A percentile compares a stretch with the other conserved stretches of the same genome.
phyloP scores from a whole-genome alignment of 1,284 basidiomycete genomes.

The Ceratobasidium sp. region DNA sequence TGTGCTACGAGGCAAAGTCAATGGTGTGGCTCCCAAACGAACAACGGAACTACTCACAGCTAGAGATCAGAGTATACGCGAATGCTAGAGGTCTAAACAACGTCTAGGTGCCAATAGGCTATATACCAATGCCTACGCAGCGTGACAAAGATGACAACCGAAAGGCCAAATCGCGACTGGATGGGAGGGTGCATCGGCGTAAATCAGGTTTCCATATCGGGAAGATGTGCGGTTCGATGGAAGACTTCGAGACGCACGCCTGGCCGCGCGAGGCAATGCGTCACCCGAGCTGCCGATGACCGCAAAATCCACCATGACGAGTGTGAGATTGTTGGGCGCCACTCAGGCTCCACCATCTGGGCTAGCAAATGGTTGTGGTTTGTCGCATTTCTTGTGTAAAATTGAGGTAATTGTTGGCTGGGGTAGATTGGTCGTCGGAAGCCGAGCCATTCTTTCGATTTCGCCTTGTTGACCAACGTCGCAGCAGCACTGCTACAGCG shows the following conservation, averaged over 20 bases:
- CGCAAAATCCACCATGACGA: too few species aligned
- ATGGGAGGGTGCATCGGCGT: neutral
- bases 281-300: too few species aligned
- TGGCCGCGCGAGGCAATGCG: too few species aligned
- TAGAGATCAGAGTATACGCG: neutral
- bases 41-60: neutral
- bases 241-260: too few species aligned
- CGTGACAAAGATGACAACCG: neutral
- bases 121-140: neutral
- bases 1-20: neutral
- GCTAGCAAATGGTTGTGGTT: neutral
- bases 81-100: neutral
- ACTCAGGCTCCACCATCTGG: neutral
- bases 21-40: neutral
- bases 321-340: neutral
- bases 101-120: neutral
- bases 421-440: too few species aligned
- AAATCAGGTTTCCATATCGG: neutral
- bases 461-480: too few species aligned
- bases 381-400: too few species aligned
- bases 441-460: too few species aligned
- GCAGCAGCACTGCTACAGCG: too few species aligned
- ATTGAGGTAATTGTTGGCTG: too few species aligned
- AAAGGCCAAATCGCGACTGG: slow-evolving; percentile 28
- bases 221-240: neutral